Evolutionary conservation across 768 basidiomycete genomes (phyloP).

Genomic region (Hygrophorus russula): DNA sequence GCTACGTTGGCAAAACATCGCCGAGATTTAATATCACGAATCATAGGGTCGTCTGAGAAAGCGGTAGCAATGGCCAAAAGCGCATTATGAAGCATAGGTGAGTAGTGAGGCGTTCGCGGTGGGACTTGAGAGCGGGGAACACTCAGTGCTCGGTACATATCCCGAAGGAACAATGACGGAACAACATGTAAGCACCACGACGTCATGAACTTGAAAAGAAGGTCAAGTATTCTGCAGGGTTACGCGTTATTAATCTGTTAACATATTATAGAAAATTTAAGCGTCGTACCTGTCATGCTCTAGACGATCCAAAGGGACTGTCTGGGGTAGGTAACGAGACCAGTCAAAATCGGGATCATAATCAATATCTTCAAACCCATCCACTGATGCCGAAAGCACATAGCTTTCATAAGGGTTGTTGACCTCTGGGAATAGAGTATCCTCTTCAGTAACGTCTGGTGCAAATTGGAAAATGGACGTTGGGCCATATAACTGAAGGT

Average conservation of each 20-base stretch:
- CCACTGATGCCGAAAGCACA: background rate
- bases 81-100: conserved; percentile 64
- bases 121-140: conserved; percentile 24
- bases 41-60: conserved; percentile 31
- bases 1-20: conserved; percentile 30
- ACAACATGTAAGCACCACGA: conserved; percentile 40
- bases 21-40: conserved; percentile 30
- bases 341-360: conserved; percentile 39
- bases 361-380: conserved; percentile 23
- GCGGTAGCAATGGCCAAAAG: conserved; percentile 35
- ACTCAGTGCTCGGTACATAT: conserved; percentile 32
- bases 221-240: conserved; percentile 27
- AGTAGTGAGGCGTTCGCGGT: conserved; percentile 48
- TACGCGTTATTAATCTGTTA: background rate
- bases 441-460: conserved; percentile 2
- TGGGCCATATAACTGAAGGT: conserved; percentile 26
- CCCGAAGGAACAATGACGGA: conserved; percentile 35
- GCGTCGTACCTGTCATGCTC: conserved; percentile 32
- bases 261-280: background rate
- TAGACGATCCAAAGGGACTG: conserved; percentile 28
- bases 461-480: conserved; percentile 31
- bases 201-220: conserved; percentile 36
- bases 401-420: background rate
- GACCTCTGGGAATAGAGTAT: too few species aligned
- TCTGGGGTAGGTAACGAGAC: conserved; percentile 33